Base-by-base conservation (phyloP, 306 rosid species). In the Sicyos edulis region DNA sequence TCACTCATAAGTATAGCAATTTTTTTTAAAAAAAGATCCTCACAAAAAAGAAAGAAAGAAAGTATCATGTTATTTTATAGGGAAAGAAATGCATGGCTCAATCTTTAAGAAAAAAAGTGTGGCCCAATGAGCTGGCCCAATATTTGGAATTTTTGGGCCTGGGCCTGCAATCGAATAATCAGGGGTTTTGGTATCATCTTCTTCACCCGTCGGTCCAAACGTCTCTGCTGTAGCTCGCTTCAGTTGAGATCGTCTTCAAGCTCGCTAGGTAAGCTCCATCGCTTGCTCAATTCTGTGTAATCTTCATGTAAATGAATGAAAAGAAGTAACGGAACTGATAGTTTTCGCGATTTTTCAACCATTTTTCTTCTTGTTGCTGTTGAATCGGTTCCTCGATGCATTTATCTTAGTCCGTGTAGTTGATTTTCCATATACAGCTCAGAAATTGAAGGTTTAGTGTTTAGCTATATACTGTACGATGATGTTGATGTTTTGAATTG, bases 221-320 rank as follows among this genome's bases (percentile, higher is more conserved):
- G 50, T 34, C 49, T 34, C 50, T 3, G 1, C 22, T 62, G 50
- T 62, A 34, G 69, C 49, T 60, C 24, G 69, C 50, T 37, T 8
- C 69, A 62, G 50, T 37, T 62, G 50, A 62, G 69, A 37, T 62
- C 47, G 34, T 62, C 69, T 62, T 62, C 69, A 16, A 59, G 24
- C 69, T 62, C 69, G 17, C 45, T 8, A 61, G 69, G 69, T 62
- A 47, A 47, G 52, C 52, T 47, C 52, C 52, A 47, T 47, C 52
- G 15, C 52, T 47, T 1, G 52, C 15, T 47, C 52, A 14, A 47
- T 11, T 47, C 52, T 3, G 52, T 13, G 0, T 12, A 13, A 3
- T 47, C 52, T 10, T 5, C 15, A 13, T 47, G 15, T 12, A 62
- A 40, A 40, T 21, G 51, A 40, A 10, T 40, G 17, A 40, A 40